Conservation (phyloP, 768 basidiomycete species). For the Suillus spraguei region DNA sequence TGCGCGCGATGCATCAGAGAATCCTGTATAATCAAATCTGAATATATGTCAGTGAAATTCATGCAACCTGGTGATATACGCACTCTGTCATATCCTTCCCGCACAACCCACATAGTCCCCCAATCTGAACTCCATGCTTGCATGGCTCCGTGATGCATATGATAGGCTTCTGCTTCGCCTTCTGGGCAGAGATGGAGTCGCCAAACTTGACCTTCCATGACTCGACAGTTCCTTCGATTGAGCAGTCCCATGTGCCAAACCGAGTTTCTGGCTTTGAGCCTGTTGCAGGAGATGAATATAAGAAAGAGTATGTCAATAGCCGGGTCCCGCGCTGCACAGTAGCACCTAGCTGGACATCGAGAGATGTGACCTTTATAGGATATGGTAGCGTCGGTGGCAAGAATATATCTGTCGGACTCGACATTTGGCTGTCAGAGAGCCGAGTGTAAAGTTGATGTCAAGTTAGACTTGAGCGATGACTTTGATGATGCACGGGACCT, state of each 20-base stretch:
- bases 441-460: background rate
- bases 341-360: slow-evolving; percentile 51
- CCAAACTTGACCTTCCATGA: slow-evolving; percentile 70
- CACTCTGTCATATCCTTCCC: slow-evolving; percentile 95
- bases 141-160: slow-evolving; percentile 86
- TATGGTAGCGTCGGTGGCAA: slow-evolving; percentile 81
- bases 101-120: slow-evolving; percentile 91
- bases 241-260: slow-evolving; percentile 90
- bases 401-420: slow-evolving; percentile 71
- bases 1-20: slow-evolving; percentile 83
- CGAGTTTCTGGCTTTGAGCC: slow-evolving; percentile 62
- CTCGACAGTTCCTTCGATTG: slow-evolving; percentile 77
- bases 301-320: slow-evolving; percentile 85
- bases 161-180: slow-evolving; percentile 61
- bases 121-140: slow-evolving; percentile 91
- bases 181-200: slow-evolving; percentile 61
- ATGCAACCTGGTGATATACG: slow-evolving; percentile 29
- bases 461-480: slow-evolving; percentile 8
- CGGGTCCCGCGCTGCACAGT: slow-evolving; percentile 70
- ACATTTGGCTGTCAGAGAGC: slow-evolving; percentile 36
- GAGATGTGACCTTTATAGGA: slow-evolving; percentile 79
- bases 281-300: slow-evolving; percentile 49
- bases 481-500: slow-evolving; percentile 5
- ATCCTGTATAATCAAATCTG: slow-evolving; percentile 85
- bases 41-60: slow-evolving; percentile 18